Percentiles rank a stretch among this genome's conserved stretches.
These are phyloP conservation scores for Geosmithia morbida DNA, from an alignment of 2,329 filamentous ascomycete species.

Conservation along the genomic window DNA sequence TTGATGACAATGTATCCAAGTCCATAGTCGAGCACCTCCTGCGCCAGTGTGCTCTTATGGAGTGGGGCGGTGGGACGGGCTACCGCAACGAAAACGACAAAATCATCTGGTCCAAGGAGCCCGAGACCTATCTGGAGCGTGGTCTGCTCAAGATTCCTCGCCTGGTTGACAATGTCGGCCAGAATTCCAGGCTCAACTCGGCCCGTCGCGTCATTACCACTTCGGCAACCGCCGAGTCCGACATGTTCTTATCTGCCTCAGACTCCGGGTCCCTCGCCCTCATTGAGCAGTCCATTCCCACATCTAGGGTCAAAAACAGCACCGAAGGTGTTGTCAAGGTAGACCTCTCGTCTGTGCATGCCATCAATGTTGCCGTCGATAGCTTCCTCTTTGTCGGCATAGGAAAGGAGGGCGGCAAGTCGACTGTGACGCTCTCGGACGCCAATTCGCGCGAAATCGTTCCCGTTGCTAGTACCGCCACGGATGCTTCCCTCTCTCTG, in stretches of 20 bases:
- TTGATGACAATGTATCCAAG: constrained; percentile 2
- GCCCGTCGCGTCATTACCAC: constrained; percentile 1
- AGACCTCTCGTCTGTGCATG: constrained; percentile 2
- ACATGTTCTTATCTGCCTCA: background rate
- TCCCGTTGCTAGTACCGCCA: background rate
- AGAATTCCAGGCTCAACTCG: constrained; percentile 4
- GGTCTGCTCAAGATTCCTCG: constrained; percentile 3
- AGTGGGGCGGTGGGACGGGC: constrained; percentile 1
- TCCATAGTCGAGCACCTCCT: constrained; percentile 3
- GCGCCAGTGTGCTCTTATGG: constrained; percentile 3
- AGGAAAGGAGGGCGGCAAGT: background rate
- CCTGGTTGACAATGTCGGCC: background rate
- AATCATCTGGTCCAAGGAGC: constrained; percentile 5
- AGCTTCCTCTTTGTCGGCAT: constrained; percentile 1
- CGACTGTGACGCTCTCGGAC: background rate
- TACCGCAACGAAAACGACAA: background rate
- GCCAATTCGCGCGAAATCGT: background rate
- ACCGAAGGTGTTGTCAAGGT: background rate
- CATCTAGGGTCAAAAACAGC: background rate
- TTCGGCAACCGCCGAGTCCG: background rate
- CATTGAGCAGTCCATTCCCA: background rate
- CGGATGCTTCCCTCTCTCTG: background rate
- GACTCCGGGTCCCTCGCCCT: background rate
- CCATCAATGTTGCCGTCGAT: constrained; percentile 1
- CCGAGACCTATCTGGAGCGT: constrained; percentile 3